phyloP scores from a whole-genome alignment of 2,329 filamentous ascomycete genomes.

The Lasiodiplodia citricola region DNA sequence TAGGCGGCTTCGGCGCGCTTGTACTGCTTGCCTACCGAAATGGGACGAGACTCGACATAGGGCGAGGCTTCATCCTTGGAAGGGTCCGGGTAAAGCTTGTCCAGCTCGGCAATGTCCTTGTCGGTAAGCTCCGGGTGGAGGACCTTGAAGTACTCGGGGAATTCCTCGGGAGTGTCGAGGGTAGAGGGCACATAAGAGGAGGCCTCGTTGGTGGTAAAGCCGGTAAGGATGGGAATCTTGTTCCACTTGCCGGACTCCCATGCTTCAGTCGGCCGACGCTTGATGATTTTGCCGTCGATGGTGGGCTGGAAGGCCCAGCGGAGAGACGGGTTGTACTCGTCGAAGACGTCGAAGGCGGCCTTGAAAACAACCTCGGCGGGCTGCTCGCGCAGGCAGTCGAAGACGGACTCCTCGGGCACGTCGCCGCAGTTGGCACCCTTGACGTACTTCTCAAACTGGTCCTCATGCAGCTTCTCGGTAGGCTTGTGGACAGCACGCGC shows the following conservation, averaged over 20 bases:
- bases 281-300: constrained; percentile 66
- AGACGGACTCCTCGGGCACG: constrained; percentile 38
- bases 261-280: constrained; percentile 62
- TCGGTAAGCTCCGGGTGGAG: constrained; percentile 64
- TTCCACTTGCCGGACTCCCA: constrained; percentile 61
- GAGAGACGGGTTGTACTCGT: constrained; percentile 53
- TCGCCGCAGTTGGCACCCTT: constrained; percentile 41
- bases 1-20: constrained; percentile 65
- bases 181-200: constrained; percentile 64
- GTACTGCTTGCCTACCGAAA: constrained; percentile 60
- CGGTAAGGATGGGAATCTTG: constrained; percentile 68
- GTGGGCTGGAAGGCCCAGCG: constrained; percentile 71
- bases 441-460: constrained; percentile 53
- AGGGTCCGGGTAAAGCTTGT: constrained; percentile 68
- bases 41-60: constrained; percentile 46
- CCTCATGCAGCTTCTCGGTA: constrained; percentile 48
- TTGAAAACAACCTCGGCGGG: constrained; percentile 43
- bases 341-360: constrained; percentile 51
- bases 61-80: constrained; percentile 45
- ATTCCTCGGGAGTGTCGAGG: constrained; percentile 56
- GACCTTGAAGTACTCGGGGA: constrained; percentile 64
- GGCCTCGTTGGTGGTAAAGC: constrained; percentile 74
- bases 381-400: constrained; percentile 50
- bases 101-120: constrained; percentile 60
- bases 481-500: constrained; percentile 53